A percentile compares a stretch with the other conserved stretches of the same genome.
Conservation (phyloP, 495 filamentous ascomycete genomes). For the Aspergillus kassunensis region DNA sequence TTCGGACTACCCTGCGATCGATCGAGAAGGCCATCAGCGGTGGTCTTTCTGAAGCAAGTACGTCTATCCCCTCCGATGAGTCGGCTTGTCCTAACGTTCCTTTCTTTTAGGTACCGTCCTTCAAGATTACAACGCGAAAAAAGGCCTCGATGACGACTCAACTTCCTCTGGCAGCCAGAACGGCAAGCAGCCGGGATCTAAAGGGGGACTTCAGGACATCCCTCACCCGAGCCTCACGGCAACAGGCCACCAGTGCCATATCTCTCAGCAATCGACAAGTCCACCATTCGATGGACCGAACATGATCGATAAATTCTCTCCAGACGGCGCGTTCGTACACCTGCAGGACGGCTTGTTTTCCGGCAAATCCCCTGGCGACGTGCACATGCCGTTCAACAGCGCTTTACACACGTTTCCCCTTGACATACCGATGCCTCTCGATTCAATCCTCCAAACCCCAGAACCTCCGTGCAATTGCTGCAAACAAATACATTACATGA, state of each 20-base stretch:
- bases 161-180: neutral
- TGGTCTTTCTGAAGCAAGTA: slow-evolving; percentile 11
- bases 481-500: slow-evolving; percentile 8
- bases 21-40: slow-evolving; percentile 8
- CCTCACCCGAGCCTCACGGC: neutral
- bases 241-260: neutral
- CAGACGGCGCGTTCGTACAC: neutral
- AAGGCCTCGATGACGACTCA: slow-evolving; percentile 1
- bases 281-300: neutral
- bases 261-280: neutral
- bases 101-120: neutral
- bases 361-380: neutral
- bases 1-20: slow-evolving; percentile 5
- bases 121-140: neutral
- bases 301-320: slow-evolving; percentile 1
- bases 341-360: neutral
- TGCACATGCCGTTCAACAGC: slow-evolving; percentile 6
- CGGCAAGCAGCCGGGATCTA: neutral
- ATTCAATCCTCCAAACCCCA: neutral
- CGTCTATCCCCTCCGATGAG: neutral
- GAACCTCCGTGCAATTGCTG: slow-evolving; percentile 6
- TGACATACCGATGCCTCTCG: slow-evolving; percentile 6
- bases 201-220: neutral
- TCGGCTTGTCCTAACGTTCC: neutral
- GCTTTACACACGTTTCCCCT: slow-evolving; percentile 5